A percentile compares a stretch with the other conserved stretches of the same genome.
phyloP scores from a whole-genome alignment of 805 yeast genomes.

The Yarrowia sp. region DNA sequence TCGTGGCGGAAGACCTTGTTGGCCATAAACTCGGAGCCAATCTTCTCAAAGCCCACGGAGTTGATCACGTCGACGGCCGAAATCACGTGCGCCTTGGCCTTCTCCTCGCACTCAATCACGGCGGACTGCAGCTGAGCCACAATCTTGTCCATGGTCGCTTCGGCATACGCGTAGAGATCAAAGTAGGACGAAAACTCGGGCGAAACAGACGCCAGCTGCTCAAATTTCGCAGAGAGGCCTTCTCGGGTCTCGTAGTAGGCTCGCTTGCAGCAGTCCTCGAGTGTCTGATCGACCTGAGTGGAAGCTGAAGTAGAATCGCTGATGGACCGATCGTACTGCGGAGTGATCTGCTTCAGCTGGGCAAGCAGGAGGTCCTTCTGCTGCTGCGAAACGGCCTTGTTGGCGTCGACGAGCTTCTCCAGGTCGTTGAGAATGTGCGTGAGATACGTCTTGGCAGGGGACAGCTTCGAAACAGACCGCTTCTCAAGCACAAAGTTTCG shows the following conservation, averaged over 20 bases:
- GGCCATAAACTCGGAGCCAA: conserved; percentile 58
- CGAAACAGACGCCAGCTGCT: conserved; percentile 37
- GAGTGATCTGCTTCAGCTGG: conserved; percentile 58
- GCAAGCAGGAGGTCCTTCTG: conserved; percentile 49
- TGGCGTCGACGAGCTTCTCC: conserved; percentile 56
- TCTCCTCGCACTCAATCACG: conserved; percentile 62
- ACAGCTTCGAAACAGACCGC: conserved; percentile 79
- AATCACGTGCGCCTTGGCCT: conserved; percentile 62
- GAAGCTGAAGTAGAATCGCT: conserved; percentile 53
- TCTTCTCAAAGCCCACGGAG: conserved; percentile 56
- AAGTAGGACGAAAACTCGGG: conserved; percentile 34
- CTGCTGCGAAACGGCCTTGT: conserved; percentile 51
- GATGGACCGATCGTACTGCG: conserved; percentile 57
- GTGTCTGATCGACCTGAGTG: conserved; percentile 57
- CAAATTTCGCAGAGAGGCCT: conserved; percentile 52
- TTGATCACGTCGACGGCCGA: conserved; percentile 62
- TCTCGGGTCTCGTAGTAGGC: conserved; percentile 61
- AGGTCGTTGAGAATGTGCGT: conserved; percentile 68
- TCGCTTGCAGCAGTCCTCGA: conserved; percentile 58
- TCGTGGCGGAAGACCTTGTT: conserved; percentile 51
- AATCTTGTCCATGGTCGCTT: conserved; percentile 64
- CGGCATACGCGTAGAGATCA: conserved; percentile 67
- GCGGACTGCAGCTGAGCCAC: conserved; percentile 61
- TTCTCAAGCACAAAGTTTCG: conserved; percentile 85
- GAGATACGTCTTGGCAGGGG: conserved; percentile 90